Evolutionary conservation across 2,329 filamentous ascomycete genomes (phyloP).

Genomic region (Aureobasidium sp.): DNA sequence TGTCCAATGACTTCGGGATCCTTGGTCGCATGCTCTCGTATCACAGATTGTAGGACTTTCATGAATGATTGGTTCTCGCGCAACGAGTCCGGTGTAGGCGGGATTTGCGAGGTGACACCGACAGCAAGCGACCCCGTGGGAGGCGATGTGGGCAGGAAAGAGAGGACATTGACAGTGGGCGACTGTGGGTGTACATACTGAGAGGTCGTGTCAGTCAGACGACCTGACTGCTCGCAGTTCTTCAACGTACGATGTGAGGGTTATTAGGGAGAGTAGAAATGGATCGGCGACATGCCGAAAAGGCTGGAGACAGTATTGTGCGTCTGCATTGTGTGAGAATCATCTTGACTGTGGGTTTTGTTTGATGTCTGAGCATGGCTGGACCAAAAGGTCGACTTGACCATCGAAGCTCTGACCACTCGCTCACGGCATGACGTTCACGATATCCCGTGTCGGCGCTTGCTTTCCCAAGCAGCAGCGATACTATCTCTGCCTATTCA

Average conservation of each 20-base stretch:
- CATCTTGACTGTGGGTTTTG: background rate
- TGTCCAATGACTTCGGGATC: slow-evolving; percentile 52
- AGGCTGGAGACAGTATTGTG: background rate
- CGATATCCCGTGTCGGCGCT: background rate
- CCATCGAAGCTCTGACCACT: slow-evolving; percentile 7
- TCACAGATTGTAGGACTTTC: slow-evolving; percentile 47
- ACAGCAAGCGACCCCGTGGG: slow-evolving; percentile 47
- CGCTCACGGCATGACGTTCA: slow-evolving; percentile 1
- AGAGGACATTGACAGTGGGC: slow-evolving; percentile 39
- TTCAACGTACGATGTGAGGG: slow-evolving; percentile 30
- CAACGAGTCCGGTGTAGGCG: slow-evolving; percentile 49
- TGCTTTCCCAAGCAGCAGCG: background rate
- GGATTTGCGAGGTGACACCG: slow-evolving; percentile 46
- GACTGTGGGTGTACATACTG: slow-evolving; percentile 44
- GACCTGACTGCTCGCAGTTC: background rate
- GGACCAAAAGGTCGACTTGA: background rate
- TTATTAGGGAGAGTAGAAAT: slow-evolving; percentile 38
- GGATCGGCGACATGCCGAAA: slow-evolving; percentile 17
- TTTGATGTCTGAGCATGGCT: background rate
- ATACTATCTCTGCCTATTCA: background rate
- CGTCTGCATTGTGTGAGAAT: slow-evolving; percentile 8
- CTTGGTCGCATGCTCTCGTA: slow-evolving; percentile 44
- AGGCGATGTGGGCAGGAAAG: slow-evolving; percentile 48
- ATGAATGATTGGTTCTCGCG: slow-evolving; percentile 50
- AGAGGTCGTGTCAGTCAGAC: background rate